Conservation (phyloP, 208 protist species). For the Porcisia hertigi region DNA sequence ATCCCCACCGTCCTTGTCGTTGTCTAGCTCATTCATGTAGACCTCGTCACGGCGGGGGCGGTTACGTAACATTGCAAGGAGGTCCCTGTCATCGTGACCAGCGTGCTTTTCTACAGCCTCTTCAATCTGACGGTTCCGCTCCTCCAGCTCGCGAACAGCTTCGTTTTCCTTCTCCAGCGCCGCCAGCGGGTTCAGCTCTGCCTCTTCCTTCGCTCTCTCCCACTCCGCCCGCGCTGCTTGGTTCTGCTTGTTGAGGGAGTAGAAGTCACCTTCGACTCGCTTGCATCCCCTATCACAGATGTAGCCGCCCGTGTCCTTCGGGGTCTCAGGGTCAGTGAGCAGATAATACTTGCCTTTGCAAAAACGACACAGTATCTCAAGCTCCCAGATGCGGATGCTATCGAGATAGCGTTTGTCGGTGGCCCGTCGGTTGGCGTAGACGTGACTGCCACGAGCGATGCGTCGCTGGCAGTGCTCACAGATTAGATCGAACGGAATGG, state of each 20-base stretch:
- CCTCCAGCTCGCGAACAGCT: slow-evolving; percentile 53
- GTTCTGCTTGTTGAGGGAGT: slow-evolving; percentile 71
- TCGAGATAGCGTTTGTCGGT: slow-evolving; percentile 67
- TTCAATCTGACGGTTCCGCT: slow-evolving; percentile 68
- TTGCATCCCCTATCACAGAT: slow-evolving; percentile 65
- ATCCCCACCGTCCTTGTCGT: slow-evolving; percentile 9
- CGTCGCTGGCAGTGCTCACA: slow-evolving; percentile 70
- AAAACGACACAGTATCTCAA: slow-evolving; percentile 79
- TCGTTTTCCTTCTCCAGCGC: slow-evolving; percentile 83
- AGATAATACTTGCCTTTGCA: slow-evolving; percentile 72
- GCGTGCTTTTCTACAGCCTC: slow-evolving; percentile 61
- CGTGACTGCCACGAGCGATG: slow-evolving; percentile 80
- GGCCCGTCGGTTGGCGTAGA: slow-evolving; percentile 74
- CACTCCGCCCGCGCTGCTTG: slow-evolving; percentile 45
- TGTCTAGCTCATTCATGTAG: neutral
- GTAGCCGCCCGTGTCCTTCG: slow-evolving; percentile 84
- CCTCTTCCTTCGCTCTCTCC: slow-evolving; percentile 52
- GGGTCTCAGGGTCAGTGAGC: slow-evolving; percentile 73
- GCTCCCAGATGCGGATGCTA: slow-evolving; percentile 73
- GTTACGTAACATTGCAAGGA: slow-evolving; percentile 41
- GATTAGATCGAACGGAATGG: slow-evolving; percentile 81
- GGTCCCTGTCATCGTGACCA: slow-evolving; percentile 32
- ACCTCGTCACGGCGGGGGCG: slow-evolving; percentile 8
- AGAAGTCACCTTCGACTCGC: slow-evolving; percentile 71
- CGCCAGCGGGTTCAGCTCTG: slow-evolving; percentile 62